Conservation (phyloP, 2,329 filamentous ascomycete species). For the Ceratocystis papillata region DNA sequence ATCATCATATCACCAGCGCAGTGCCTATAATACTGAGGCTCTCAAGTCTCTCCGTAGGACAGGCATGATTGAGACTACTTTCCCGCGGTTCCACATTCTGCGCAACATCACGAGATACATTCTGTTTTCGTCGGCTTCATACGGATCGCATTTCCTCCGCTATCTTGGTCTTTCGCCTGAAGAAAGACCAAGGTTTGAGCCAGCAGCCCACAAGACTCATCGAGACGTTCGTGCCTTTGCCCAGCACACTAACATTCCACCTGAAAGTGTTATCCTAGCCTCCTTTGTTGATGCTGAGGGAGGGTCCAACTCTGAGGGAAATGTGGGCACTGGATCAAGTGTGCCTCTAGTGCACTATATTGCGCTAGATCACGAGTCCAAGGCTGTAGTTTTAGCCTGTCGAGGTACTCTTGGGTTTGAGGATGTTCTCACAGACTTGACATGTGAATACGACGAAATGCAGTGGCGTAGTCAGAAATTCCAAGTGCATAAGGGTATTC, state of each 20-base stretch:
- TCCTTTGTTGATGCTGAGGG: conserved; percentile 61
- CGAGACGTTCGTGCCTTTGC: conserved; percentile 53
- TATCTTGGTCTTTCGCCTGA: conserved; percentile 50
- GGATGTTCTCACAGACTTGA: conserved; percentile 62
- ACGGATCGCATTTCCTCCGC: conserved; percentile 52
- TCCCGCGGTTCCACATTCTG: conserved; percentile 49
- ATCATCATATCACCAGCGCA: conserved; percentile 38
- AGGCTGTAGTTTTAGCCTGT: conserved; percentile 61
- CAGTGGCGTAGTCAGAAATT: conserved; percentile 53
- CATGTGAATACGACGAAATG: conserved; percentile 60
- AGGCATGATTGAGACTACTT: conserved; percentile 47
- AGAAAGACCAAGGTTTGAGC: conserved; percentile 33
- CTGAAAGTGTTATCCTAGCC: conserved; percentile 52
- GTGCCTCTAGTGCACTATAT: conserved; percentile 65
- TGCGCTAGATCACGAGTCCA: conserved; percentile 58
- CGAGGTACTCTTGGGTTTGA: conserved; percentile 63
- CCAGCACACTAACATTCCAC: conserved; percentile 48
- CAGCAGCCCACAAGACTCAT: conserved; percentile 41
- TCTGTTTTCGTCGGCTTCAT: conserved; percentile 55
- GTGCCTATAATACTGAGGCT: conserved; percentile 40
- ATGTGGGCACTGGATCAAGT: conserved; percentile 46
- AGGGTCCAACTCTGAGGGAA: conserved; percentile 53
- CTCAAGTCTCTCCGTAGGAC: conserved; percentile 41
- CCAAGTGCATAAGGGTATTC: conserved; percentile 64
- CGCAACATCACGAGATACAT: conserved; percentile 55